Percentiles rank a stretch among this genome's conserved stretches.
These are phyloP conservation scores for Psidium friedrichsthalianum DNA, from an alignment of 345 rosid genomes.

Conservation along the genomic window DNA sequence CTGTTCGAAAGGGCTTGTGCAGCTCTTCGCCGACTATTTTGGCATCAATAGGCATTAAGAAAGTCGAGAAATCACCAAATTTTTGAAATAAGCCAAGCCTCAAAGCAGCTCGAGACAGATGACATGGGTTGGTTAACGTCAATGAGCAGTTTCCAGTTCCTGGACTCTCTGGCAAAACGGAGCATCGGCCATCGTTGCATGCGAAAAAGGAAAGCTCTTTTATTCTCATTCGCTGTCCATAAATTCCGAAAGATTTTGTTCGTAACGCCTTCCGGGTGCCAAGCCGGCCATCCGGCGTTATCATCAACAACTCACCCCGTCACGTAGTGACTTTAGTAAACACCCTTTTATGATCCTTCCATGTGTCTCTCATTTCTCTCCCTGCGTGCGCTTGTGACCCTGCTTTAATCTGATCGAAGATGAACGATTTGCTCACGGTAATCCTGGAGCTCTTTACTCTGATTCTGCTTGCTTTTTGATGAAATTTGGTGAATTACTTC, in stretches of 20 bases:
- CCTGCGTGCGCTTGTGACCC: not conserved
- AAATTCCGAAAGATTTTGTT: not conserved
- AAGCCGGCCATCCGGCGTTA: not conserved
- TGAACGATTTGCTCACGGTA: slow-evolving; percentile 44
- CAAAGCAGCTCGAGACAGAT: not conserved
- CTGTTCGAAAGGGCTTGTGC: not conserved
- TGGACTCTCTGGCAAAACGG: not conserved
- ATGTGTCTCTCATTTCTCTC: not conserved
- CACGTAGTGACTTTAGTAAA: not conserved
- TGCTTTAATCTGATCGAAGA: slow-evolving; percentile 1
- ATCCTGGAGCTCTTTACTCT: not conserved
- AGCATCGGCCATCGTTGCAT: not conserved
- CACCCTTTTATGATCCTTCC: not conserved
- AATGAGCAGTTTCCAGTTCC: not conserved
- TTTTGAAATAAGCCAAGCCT: not conserved
- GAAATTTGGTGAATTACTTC: not conserved
- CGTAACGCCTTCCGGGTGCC: not conserved
- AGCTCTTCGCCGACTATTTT: not conserved
- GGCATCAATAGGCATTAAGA: not conserved
- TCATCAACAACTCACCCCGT: not conserved
- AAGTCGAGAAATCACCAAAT: not conserved
- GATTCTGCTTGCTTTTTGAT: not conserved
- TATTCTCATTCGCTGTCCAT: not conserved
- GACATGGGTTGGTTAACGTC: not conserved
- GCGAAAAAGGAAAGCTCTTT: not conserved